phyloP scores from a whole-genome alignment of 1,139 yeast species.

The Groenewaldozyma sp. region DNA sequence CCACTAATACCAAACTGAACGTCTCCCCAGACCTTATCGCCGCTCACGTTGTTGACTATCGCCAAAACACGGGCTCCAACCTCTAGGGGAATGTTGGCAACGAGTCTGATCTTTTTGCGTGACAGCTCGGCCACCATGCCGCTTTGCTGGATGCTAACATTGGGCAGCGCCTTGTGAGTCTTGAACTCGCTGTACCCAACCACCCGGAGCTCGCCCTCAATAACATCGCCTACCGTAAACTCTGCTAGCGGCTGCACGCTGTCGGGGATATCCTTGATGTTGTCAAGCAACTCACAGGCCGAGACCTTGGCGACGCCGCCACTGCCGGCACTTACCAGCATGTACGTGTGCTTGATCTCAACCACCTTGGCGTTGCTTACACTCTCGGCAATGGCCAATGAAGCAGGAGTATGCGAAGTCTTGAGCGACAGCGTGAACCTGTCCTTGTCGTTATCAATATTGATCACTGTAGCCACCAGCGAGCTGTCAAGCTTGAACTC shows the following conservation, averaged over 20 bases:
- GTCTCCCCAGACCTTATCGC: slow-evolving; percentile 57
- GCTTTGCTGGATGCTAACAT: neutral
- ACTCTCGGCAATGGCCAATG: slow-evolving; percentile 49
- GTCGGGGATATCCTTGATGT: slow-evolving; percentile 29
- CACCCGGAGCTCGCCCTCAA: neutral
- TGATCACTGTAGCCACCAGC: slow-evolving; percentile 39
- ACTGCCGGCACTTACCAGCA: neutral
- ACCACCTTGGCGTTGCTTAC: slow-evolving; percentile 46
- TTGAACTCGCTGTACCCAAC: neutral
- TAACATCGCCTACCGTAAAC: neutral
- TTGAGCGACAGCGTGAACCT: slow-evolving; percentile 60
- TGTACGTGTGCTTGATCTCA: neutral
- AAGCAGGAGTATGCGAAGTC: slow-evolving; percentile 47
- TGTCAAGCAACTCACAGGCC: slow-evolving; percentile 31
- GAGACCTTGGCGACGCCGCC: slow-evolving; percentile 24
- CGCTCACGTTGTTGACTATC: slow-evolving; percentile 46
- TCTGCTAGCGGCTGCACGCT: slow-evolving; percentile 15
- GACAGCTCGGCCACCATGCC: neutral
- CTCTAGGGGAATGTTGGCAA: too few species aligned
- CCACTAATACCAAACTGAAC: slow-evolving; percentile 64
- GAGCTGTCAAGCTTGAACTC: slow-evolving; percentile 57
- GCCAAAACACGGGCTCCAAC: slow-evolving; percentile 33
- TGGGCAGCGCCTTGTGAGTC: neutral
- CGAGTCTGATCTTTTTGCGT: neutral
- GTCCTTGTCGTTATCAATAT: slow-evolving; percentile 42